Conservation (phyloP, 148 eudicot species). For the Diospyros lotus region DNA sequence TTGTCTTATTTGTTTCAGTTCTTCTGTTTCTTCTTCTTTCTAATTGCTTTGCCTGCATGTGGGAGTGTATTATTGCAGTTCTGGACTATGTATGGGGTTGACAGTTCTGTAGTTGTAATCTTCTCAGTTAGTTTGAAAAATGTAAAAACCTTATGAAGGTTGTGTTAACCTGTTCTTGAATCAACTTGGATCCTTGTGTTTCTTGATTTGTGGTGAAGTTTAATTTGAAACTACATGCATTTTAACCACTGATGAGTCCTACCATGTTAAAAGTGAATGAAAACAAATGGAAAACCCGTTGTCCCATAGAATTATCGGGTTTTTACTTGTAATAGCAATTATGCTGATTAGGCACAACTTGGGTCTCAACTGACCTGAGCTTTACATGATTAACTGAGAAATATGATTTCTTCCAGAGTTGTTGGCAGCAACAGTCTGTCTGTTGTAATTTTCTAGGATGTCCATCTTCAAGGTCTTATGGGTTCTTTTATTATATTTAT, state of each 20-base stretch:
- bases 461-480: no score
- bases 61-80: background rate
- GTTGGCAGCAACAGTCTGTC: no score
- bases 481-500: no score
- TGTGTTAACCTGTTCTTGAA: background rate
- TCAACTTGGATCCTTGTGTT: background rate
- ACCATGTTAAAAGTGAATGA: background rate
- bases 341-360: background rate
- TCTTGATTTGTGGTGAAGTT: background rate
- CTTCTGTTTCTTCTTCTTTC: no score
- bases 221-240: background rate
- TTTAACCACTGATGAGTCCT: background rate
- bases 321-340: background rate
- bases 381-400: no score
- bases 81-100: background rate
- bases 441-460: no score
- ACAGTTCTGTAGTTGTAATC: background rate
- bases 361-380: background rate
- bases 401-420: no score
- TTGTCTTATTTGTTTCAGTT: background rate
- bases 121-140: constrained; percentile 1
- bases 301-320: background rate
- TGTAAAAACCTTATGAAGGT: background rate
- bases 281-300: background rate
- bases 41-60: background rate